Evolutionary conservation across 306 rosid species (phyloP).

Genomic region (Vigna hirtella): DNA sequence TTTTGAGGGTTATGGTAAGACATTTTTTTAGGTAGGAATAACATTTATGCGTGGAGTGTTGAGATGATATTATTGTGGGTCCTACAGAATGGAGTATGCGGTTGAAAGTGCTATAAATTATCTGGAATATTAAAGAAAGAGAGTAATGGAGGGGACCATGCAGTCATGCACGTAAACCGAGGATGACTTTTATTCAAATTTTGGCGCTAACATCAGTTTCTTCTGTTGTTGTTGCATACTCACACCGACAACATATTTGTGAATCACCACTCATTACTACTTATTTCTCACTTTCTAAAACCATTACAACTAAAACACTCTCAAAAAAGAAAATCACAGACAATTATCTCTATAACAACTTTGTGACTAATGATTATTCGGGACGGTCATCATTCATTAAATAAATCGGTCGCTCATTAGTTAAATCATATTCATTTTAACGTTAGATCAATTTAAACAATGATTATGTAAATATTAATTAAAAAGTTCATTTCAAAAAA

Average conservation of each 20-base stretch:
- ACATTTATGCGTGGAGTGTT: background rate
- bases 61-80: background rate
- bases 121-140: slow-evolving; percentile 11
- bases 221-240: background rate
- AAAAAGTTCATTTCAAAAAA: too few relatives aligned
- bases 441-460: too few relatives aligned
- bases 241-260: background rate
- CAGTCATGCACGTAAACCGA: background rate
- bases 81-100: background rate
- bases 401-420: too few relatives aligned
- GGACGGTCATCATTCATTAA: too few relatives aligned
- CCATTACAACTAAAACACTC: too few relatives aligned
- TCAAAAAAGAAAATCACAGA: too few relatives aligned
- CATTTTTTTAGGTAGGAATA: too few relatives aligned
- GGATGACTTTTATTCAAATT: slow-evolving; percentile 24
- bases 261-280: background rate
- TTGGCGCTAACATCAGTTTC: background rate
- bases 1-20: background rate
- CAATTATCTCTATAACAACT: too few relatives aligned
- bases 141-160: background rate
- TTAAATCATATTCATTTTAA: too few relatives aligned
- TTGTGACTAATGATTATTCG: too few relatives aligned
- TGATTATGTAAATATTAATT: too few relatives aligned
- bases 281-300: too few relatives aligned
- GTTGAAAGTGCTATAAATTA: slow-evolving; percentile 21